These are phyloP conservation scores for Mycena sp. DNA, from an alignment of 1,284 basidiomycete genomes.

Conservation along the genomic window DNA sequence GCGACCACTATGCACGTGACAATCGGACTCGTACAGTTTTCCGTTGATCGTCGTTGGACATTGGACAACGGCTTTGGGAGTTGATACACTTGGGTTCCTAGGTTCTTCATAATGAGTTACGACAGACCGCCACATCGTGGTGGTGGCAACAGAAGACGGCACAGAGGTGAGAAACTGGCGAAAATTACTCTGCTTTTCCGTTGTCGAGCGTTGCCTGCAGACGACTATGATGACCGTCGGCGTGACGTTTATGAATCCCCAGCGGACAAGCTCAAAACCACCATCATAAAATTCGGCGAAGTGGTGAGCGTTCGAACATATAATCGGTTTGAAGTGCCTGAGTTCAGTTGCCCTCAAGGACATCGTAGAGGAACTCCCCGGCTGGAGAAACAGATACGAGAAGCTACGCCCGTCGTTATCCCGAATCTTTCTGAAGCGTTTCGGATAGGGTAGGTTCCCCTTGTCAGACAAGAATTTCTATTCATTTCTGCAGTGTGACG, in stretches of 20 bases:
- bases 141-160: conserved; percentile 49
- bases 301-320: conserved; percentile 66
- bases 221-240: conserved; percentile 73
- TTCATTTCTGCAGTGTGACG: conserved; percentile 59
- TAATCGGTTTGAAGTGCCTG: conserved; percentile 9
- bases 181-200: conserved; percentile 13
- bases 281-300: conserved; percentile 83
- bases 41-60: too few relatives aligned
- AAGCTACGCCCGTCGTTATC: conserved; percentile 64
- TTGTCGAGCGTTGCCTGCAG: conserved; percentile 39
- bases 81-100: conserved; percentile 13
- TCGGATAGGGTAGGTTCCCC: conserved; percentile 68
- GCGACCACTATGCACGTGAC: too few relatives aligned
- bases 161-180: conserved; percentile 54
- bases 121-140: conserved; percentile 49
- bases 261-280: conserved; percentile 74
- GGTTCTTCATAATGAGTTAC: conserved; percentile 53
- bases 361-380: conserved; percentile 72
- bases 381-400: conserved; percentile 71
- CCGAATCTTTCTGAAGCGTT: conserved; percentile 78
- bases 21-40: too few relatives aligned
- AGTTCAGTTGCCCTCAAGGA: conserved; percentile 57
- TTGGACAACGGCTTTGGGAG: neutral
- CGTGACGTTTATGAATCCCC: conserved; percentile 73
- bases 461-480: neutral